These are phyloP conservation scores for Pseudogymnoascus pannorum DNA, from an alignment of 2,329 filamentous ascomycete genomes.

Conservation along the genomic window DNA sequence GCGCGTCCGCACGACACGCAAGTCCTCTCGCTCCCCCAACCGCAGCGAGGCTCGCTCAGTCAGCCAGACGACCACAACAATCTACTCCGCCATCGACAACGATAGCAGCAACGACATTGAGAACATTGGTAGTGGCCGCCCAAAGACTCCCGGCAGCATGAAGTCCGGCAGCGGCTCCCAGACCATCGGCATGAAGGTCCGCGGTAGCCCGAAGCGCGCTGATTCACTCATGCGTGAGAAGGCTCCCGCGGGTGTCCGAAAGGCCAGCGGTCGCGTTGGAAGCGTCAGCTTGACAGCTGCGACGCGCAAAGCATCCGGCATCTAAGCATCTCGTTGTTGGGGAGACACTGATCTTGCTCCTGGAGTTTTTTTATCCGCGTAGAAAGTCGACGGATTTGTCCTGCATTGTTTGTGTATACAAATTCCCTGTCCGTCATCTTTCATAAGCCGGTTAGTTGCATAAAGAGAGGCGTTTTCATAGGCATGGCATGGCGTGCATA, in stretches of 20 bases:
- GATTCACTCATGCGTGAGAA: slow-evolving; percentile 39
- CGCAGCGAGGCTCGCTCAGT: slow-evolving; percentile 61
- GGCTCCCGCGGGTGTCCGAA: slow-evolving; percentile 49
- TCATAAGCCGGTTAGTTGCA: neutral
- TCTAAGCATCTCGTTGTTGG: slow-evolving; percentile 19
- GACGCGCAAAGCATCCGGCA: slow-evolving; percentile 27
- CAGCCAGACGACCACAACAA: slow-evolving; percentile 67
- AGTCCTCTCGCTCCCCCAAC: slow-evolving; percentile 52
- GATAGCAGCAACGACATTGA: slow-evolving; percentile 64
- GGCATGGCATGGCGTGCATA: slow-evolving; percentile 1
- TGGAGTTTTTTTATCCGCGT: slow-evolving; percentile 17
- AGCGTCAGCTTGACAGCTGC: slow-evolving; percentile 39
- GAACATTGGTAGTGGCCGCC: slow-evolving; percentile 50
- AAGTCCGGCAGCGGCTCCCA: slow-evolving; percentile 43
- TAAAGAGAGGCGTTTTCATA: neutral
- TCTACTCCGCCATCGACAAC: slow-evolving; percentile 57
- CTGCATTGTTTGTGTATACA: slow-evolving; percentile 6
- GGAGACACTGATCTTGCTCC: neutral
- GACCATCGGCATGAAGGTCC: slow-evolving; percentile 54
- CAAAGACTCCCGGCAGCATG: slow-evolving; percentile 48
- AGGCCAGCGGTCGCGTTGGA: slow-evolving; percentile 59
- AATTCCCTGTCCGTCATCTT: neutral
- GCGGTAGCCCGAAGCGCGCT: slow-evolving; percentile 49
- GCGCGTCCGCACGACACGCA: slow-evolving; percentile 62
- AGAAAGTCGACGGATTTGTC: neutral